Conservation (phyloP, 257 asterid genomes). For the Salvia splendens region DNA sequence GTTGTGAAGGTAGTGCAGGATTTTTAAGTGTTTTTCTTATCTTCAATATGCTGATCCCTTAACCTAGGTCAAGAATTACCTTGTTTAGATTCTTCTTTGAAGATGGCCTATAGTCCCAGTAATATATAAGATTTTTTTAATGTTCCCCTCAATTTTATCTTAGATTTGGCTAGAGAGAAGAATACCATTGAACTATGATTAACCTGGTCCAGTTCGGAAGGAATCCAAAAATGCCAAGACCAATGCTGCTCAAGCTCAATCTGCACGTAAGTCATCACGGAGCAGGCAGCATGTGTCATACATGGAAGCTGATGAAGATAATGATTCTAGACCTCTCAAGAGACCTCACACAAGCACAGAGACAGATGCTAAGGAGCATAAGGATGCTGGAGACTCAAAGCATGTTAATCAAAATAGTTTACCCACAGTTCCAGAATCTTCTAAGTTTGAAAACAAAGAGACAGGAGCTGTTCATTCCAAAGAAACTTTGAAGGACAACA, state of each 20-base stretch:
- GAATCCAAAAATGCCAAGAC: slow-evolving; percentile 29
- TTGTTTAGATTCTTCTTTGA: slow-evolving; percentile 9
- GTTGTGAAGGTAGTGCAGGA: neutral
- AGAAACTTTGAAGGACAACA: slow-evolving; percentile 30
- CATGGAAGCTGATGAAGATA: slow-evolving; percentile 54
- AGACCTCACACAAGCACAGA: slow-evolving; percentile 25
- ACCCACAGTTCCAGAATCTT: slow-evolving; percentile 24
- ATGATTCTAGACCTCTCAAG: slow-evolving; percentile 37
- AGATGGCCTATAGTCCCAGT: neutral
- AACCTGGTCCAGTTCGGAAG: slow-evolving; percentile 16
- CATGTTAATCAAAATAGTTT: slow-evolving; percentile 23
- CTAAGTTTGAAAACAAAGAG: slow-evolving; percentile 19
- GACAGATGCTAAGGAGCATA: slow-evolving; percentile 25
- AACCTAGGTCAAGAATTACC: slow-evolving; percentile 1
- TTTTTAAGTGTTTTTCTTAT: slow-evolving; percentile 14
- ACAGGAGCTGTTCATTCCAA: slow-evolving; percentile 27
- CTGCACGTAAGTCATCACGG: slow-evolving; percentile 54
- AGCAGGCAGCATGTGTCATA: slow-evolving; percentile 54
- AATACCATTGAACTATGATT: neutral
- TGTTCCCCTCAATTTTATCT: slow-evolving; percentile 5
- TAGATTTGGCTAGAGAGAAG: slow-evolving; percentile 14
- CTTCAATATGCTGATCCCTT: neutral
- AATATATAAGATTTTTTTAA: neutral
- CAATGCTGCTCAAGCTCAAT: slow-evolving; percentile 25
- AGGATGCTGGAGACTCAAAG: slow-evolving; percentile 26